phyloP scores from a whole-genome alignment of 1,284 basidiomycete genomes.

The Ganoderma resinaceum region DNA sequence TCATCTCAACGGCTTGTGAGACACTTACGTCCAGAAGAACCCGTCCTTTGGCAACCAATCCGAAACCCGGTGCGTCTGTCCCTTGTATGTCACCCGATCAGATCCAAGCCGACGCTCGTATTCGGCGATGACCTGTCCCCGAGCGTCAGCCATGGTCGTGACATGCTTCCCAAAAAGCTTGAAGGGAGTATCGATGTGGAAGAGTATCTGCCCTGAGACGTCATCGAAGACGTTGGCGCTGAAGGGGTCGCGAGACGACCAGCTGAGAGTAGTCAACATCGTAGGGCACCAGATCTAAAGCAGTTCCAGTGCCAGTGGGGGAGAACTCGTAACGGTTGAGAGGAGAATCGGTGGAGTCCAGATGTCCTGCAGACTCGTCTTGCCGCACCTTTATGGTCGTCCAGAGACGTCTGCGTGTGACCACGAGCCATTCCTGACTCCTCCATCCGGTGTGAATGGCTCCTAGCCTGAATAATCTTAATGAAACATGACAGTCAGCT shows the following conservation, averaged over 20 bases:
- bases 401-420: neutral
- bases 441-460: neutral
- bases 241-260: neutral
- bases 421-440: neutral
- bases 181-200: constrained; percentile 3
- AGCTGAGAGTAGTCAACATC: neutral
- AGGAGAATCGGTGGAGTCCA: neutral
- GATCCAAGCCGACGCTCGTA: constrained; percentile 14
- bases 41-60: constrained; percentile 16
- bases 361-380: neutral
- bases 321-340: neutral
- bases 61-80: constrained; percentile 9
- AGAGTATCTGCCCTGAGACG: constrained; percentile 4
- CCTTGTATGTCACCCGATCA: constrained; percentile 14
- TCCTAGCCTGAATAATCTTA: too few relatives aligned
- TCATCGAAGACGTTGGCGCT: constrained; percentile 3
- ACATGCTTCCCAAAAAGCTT: neutral
- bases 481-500: too few relatives aligned
- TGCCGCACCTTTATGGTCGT: neutral
- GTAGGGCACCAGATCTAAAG: too few relatives aligned
- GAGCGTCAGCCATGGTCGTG: constrained; percentile 1
- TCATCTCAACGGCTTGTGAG: neutral
- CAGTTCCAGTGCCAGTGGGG: too few relatives aligned
- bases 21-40: constrained; percentile 3
- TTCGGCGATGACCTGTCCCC: constrained; percentile 3